Evolutionary conservation across 352 stramenopile species (phyloP), one percentile per base, ranked within the genome.

Genomic region (Phytophthora foliorum): DNA sequence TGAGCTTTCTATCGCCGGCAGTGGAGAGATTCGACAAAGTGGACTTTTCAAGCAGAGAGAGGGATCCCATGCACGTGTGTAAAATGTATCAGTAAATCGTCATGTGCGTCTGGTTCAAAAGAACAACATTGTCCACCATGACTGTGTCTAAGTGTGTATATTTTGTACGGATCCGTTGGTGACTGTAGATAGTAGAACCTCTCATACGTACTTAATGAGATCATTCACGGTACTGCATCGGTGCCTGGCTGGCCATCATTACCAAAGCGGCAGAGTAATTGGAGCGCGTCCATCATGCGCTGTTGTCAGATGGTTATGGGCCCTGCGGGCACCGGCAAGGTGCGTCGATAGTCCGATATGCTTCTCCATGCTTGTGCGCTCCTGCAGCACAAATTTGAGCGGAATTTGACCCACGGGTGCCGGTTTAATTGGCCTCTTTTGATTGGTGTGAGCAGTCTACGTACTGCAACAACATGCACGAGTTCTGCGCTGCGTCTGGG

Each of bases 401-500:
- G n/a, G 19, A 45, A 49, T 63, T 36, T 64, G 19, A 69, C 38
- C 16, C 32, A 32, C 25, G 53, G 46, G 29, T 55, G 50, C 2
- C 50, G 34, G 41, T 60, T 69, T 66, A 16, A 56, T 54, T 41
- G 13, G 16, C 19, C 11, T 46, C 63, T 50, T 74, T 58, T 22
- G 14, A 29, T 72, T 36, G 44, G 10, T 17, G 44, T 52, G 36
- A 7, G 31, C 67, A 97, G 91, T 97, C 90, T 14, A 97, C 93
- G 36, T 98, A 98, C 72, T 98, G 93, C 83, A 96, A 93, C 66
- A 94, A 95, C 62, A 97, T 98, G 81, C 91, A 98, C 72, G 90
- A 98, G 76, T 95, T 97, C 58, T 97, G 88, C 57, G 86, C 85
- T 16, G 89, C 89, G 10, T 93, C 78, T 31, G 82, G 89, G 1